Conservation (phyloP, 257 asterid species). For the Ilex aquifolium region DNA sequence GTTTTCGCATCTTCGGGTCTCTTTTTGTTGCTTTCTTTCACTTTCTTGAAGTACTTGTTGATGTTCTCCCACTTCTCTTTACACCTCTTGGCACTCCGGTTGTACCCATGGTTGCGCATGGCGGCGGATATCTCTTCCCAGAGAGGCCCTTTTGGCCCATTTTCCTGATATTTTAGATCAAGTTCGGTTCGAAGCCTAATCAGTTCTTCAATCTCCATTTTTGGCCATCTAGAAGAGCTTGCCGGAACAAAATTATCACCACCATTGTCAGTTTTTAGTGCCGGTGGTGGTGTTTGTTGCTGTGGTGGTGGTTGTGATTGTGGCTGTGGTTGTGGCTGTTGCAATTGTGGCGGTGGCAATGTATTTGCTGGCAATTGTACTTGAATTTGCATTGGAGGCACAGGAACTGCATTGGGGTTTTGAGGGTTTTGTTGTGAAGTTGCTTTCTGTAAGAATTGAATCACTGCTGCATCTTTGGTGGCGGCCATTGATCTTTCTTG, state of each 20-base stretch:
- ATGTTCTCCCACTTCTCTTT: slow-evolving; percentile 98
- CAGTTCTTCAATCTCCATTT: slow-evolving; percentile 72
- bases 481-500: slow-evolving; percentile 81
- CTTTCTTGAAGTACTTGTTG: slow-evolving; percentile 90
- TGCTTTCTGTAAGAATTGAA: slow-evolving; percentile 58
- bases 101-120: slow-evolving; percentile 69
- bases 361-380: slow-evolving; percentile 17
- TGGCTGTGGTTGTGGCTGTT: background rate
- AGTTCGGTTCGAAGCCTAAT: slow-evolving; percentile 59
- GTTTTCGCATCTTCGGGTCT: slow-evolving; percentile 85
- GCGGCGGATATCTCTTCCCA: slow-evolving; percentile 90
- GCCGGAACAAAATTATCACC: slow-evolving; percentile 30
- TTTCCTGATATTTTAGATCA: slow-evolving; percentile 74
- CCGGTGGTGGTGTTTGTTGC: too few species aligned
- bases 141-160: slow-evolving; percentile 83
- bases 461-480: slow-evolving; percentile 69
- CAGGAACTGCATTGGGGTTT: slow-evolving; percentile 16
- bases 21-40: slow-evolving; percentile 74
- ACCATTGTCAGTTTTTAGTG: slow-evolving; percentile 13
- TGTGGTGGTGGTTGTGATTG: too few species aligned
- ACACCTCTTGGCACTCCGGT: slow-evolving; percentile 70
- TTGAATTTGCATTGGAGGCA: slow-evolving; percentile 11
- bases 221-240: slow-evolving; percentile 87
- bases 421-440: slow-evolving; percentile 40
- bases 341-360: slow-evolving; percentile 6